Conservation (phyloP, 768 basidiomycete genomes). For the Leucogyrophana mollusca region DNA sequence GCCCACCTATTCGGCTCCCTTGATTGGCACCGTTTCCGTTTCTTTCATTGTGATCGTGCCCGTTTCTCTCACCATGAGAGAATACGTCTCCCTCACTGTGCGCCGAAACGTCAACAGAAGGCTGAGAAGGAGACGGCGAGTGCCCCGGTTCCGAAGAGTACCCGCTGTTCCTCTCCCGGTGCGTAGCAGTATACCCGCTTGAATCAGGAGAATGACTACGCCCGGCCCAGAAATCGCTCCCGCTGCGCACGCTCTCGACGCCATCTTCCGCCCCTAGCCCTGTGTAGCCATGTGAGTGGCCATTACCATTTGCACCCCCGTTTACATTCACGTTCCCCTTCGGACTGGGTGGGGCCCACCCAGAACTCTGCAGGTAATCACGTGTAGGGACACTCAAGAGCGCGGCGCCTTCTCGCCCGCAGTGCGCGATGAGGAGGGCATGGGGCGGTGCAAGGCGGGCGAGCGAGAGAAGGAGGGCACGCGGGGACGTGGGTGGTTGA, state of each 20-base stretch:
- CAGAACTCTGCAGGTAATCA: constrained; percentile 85
- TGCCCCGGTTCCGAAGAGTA: constrained; percentile 7
- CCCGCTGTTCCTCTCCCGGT: constrained; percentile 10
- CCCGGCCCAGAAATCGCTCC: constrained; percentile 77
- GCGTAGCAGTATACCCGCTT: constrained; percentile 5
- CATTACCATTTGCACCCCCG: constrained; percentile 4
- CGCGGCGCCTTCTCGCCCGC: constrained; percentile 78
- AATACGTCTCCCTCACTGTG: too few species aligned
- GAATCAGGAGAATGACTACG: constrained; percentile 23
- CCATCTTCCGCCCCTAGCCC: constrained; percentile 28
- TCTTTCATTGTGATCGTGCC: constrained; percentile 19
- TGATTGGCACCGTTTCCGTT: background rate
- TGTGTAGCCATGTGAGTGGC: background rate
- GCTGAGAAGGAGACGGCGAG: too few species aligned
- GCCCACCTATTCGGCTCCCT: too few species aligned
- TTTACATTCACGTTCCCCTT: too few species aligned
- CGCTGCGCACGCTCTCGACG: constrained; percentile 54
- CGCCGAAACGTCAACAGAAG: too few species aligned
- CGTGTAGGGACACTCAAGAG: constrained; percentile 78
- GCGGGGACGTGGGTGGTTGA: constrained; percentile 39
- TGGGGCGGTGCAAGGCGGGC: constrained; percentile 67
- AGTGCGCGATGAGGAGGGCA: constrained; percentile 78
- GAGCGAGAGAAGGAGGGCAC: constrained; percentile 75
- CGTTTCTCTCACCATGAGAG: too few species aligned
- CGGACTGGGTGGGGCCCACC: constrained; percentile 61